Base-by-base conservation (phyloP, 768 basidiomycete species). In the Hortiboletus flavorubellus region DNA sequence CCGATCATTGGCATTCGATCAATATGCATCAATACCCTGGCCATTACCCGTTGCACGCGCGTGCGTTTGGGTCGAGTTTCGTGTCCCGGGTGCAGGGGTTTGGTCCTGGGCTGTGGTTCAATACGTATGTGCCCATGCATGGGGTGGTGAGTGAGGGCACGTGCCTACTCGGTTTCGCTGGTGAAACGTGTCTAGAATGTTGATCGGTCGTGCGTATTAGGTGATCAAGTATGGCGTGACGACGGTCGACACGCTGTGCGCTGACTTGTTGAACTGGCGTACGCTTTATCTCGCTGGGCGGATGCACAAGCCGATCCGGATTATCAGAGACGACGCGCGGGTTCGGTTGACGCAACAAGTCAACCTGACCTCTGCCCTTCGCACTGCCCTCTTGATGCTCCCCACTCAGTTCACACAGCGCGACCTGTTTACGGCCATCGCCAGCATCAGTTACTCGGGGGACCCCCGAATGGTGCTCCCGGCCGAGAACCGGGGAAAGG, bases 211-310 rank as follows among this genome's bases (percentile, higher is more conserved):
- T 45, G 35, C 16, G 14, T 21, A 21, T 29, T 65, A 97, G 92
- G 87, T 78, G 49, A 91, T 98, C 74, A 99, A 99, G 75, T 99
- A 99, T 68, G 97, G 97, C 14, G 86, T 97, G 29, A 95, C 95
- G 34, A 93, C 93, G 0, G 82, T 96, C 9, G 91, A 95, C 64
- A 87, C 85, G 56, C 81, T 99, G 30, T 93, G 91, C 62, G 81
- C 86, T 1, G 97, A 99, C 67, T 77, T 98, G 29, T 80, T 95
- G 50, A 90, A 93, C 65, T 99, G 97, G 97, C 81, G 86, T 41
- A 82, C 93, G 23, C 80, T 98, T 4, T 99, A 99, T 71, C 84
- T 96, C 39, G 90, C 94, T 0, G 97, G 97, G 0, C 82, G 97
- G 34, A 93, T 98, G 85, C 97, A 98, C 74, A 99, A 99, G 72